Conservation (phyloP, 306 rosid species). For the Lathyrus aphaca region DNA sequence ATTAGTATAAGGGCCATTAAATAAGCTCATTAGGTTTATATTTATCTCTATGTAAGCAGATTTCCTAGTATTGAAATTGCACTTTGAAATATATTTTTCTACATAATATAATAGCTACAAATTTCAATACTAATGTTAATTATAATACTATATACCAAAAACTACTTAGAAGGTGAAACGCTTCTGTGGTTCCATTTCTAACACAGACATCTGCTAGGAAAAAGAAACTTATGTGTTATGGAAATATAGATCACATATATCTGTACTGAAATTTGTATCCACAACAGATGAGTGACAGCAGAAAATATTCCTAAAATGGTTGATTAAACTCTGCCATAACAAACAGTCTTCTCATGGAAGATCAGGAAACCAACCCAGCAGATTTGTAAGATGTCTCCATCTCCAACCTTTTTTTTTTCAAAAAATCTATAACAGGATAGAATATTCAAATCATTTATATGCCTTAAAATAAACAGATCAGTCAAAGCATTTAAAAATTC, state of each 20-base stretch:
- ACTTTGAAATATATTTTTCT: no score
- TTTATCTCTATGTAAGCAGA: no score
- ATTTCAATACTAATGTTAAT: neutral
- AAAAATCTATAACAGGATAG: neutral
- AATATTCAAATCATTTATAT: neutral
- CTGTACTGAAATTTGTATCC: neutral
- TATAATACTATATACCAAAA: neutral
- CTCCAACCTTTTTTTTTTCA: neutral
- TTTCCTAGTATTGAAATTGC: no score
- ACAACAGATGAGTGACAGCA: neutral
- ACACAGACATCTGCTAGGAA: neutral
- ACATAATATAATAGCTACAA: neutral
- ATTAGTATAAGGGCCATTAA: no score
- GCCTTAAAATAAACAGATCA: neutral
- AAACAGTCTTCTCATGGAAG: neutral
- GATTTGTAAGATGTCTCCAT: neutral
- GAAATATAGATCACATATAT: neutral
- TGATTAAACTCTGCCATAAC: neutral
- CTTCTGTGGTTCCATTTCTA: neutral
- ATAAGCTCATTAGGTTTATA: no score
- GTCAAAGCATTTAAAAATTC: neutral
- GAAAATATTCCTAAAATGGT: neutral
- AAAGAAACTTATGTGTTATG: neutral
- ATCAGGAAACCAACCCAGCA: conserved; percentile 8
- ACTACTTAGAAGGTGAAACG: neutral